These are phyloP conservation scores for Microstegium vimineum DNA, from an alignment of 176 grass and related monocot species.

Conservation along the genomic window DNA sequence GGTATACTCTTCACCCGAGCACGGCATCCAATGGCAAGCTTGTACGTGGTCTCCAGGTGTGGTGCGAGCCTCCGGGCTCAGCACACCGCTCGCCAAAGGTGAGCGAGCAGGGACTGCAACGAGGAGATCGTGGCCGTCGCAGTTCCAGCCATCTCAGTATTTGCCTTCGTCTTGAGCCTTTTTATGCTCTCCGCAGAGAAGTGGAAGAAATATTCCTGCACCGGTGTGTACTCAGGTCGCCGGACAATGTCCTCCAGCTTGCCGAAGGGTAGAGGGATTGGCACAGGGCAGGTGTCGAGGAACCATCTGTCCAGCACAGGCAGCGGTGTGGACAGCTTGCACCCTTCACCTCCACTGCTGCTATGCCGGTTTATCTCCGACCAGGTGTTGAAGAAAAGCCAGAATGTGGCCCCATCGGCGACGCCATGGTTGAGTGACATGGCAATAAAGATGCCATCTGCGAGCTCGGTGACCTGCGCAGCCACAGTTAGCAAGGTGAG, in stretches of 20 bases:
- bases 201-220: slow-evolving; percentile 34
- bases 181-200: slow-evolving; percentile 18
- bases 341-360: too few species aligned
- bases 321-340: not conserved
- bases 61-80: slow-evolving; percentile 26
- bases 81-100: slow-evolving; percentile 26
- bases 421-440: slow-evolving; percentile 15
- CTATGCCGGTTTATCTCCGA: slow-evolving; percentile 12
- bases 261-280: slow-evolving; percentile 8
- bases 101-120: slow-evolving; percentile 33
- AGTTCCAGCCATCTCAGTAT: slow-evolving; percentile 24
- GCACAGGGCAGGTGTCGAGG: not conserved
- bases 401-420: not conserved
- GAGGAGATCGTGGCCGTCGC: slow-evolving; percentile 27
- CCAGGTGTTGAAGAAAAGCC: slow-evolving; percentile 26
- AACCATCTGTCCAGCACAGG: slow-evolving; percentile 33
- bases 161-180: slow-evolving; percentile 33
- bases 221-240: not conserved
- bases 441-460: slow-evolving; percentile 1
- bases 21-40: not conserved
- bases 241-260: not conserved
- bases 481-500: too few species aligned
- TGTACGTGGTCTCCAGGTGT: not conserved
- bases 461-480: slow-evolving; percentile 20
- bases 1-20: slow-evolving; percentile 15